Percentiles rank a stretch among this genome's conserved stretches.
phyloP scores from a whole-genome alignment of 768 basidiomycete species.

The Amanita exitialis region DNA sequence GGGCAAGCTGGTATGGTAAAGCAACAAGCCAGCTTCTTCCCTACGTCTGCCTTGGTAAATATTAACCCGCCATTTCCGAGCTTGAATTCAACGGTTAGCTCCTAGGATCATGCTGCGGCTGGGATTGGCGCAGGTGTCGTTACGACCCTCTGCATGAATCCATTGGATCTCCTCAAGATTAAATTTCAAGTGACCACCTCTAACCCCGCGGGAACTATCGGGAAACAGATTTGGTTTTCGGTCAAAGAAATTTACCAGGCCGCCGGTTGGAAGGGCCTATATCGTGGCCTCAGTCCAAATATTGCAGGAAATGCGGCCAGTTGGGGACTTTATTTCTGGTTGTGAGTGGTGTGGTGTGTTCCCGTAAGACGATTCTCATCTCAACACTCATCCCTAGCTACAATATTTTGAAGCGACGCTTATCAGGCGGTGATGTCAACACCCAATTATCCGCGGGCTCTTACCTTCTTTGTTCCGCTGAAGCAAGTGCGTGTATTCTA shows the following conservation, averaged over 20 bases:
- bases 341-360: constrained; percentile 50
- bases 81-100: background rate
- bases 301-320: constrained; percentile 91
- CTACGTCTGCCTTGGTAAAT: constrained; percentile 37
- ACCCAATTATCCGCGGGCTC: constrained; percentile 63
- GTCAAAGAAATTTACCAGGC: constrained; percentile 61
- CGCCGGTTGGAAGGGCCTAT: constrained; percentile 80
- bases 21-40: constrained; percentile 42
- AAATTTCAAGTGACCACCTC: constrained; percentile 83
- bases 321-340: constrained; percentile 97
- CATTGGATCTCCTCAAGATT: constrained; percentile 91
- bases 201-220: constrained; percentile 47
- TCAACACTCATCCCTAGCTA: constrained; percentile 43
- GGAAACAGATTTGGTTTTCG: constrained; percentile 68
- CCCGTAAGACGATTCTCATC: background rate
- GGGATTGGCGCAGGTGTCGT: constrained; percentile 90
- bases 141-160: constrained; percentile 94
- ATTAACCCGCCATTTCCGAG: background rate
- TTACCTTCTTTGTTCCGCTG: constrained; percentile 83
- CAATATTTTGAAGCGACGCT: constrained; percentile 83
- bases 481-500: constrained; percentile 75
- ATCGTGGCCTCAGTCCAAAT: constrained; percentile 85
- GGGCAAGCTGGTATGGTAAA: constrained; percentile 22
- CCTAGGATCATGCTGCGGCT: constrained; percentile 88
- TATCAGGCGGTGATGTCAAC: constrained; percentile 54